These are phyloP conservation scores for Marchantia paleacea DNA, from an alignment of 225 moss, liverwort and hornwort genomes.

Conservation along the genomic window DNA sequence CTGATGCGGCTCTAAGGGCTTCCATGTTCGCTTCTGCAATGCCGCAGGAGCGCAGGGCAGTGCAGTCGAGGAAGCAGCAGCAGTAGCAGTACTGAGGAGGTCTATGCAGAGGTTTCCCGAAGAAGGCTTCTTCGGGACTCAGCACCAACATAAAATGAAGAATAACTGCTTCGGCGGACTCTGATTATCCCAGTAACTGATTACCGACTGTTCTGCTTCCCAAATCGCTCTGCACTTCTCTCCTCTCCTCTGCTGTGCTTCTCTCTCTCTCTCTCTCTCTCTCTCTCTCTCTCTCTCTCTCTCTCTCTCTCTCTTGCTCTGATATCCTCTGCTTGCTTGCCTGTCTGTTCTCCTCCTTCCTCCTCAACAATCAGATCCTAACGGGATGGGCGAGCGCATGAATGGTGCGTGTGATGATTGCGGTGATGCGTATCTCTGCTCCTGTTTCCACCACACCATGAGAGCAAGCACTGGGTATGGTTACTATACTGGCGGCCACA, in stretches of 20 bases:
- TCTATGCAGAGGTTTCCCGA: background rate
- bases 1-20: slow-evolving; percentile 39
- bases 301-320: background rate
- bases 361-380: slow-evolving; percentile 12
- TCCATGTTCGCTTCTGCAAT: slow-evolving; percentile 24
- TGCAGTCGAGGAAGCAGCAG: background rate
- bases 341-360: background rate
- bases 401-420: background rate
- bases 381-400: background rate
- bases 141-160: background rate
- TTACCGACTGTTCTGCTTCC: slow-evolving; percentile 6
- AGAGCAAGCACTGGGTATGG: background rate
- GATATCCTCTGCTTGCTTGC: background rate
- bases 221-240: background rate
- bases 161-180: slow-evolving; percentile 22
- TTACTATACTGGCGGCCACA: background rate
- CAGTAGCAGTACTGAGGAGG: background rate
- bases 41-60: background rate
- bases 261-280: background rate
- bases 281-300: background rate
- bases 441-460: slow-evolving; percentile 7
- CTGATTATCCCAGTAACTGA: slow-evolving; percentile 6
- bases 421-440: slow-evolving; percentile 11
- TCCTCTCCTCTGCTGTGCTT: background rate
- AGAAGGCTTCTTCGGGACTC: background rate